These are phyloP conservation scores for Tricholomella constricta DNA, from an alignment of 768 basidiomycete species.

Conservation along the genomic window DNA sequence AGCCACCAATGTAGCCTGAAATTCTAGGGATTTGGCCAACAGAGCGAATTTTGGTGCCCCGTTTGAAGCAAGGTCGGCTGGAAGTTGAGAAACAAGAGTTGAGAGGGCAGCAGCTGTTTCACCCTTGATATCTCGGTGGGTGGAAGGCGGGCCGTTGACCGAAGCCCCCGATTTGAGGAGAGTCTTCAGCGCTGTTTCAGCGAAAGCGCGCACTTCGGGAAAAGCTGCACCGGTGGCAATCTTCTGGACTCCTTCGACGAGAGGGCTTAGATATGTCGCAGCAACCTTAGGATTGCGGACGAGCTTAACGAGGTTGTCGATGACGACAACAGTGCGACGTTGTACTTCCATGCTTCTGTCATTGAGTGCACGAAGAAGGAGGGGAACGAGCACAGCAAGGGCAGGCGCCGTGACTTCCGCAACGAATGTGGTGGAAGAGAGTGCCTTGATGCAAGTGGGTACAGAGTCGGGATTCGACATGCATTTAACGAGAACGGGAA, in stretches of 20 bases:
- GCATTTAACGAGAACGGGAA: constrained; percentile 86
- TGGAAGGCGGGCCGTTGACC: constrained; percentile 64
- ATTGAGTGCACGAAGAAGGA: constrained; percentile 87
- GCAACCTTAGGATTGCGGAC: constrained; percentile 91
- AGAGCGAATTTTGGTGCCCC: constrained; percentile 56
- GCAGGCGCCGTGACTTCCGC: constrained; percentile 97
- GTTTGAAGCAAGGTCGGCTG: constrained; percentile 43
- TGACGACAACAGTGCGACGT: constrained; percentile 90
- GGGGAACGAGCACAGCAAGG: constrained; percentile 91
- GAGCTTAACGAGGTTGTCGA: constrained; percentile 96
- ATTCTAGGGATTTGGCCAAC: constrained; percentile 63
- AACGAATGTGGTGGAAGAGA: constrained; percentile 95
- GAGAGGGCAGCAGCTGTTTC: constrained; percentile 61
- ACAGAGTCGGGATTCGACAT: constrained; percentile 92
- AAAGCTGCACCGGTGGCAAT: constrained; percentile 92
- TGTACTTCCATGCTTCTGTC: constrained; percentile 97
- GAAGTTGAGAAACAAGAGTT: constrained; percentile 62
- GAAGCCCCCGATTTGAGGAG: constrained; percentile 85
- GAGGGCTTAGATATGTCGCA: constrained; percentile 81
- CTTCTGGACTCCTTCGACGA: constrained; percentile 89
- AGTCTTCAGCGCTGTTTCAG: constrained; percentile 66
- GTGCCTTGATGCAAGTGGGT: constrained; percentile 89
- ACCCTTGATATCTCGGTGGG: constrained; percentile 66
- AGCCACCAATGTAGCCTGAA: constrained; percentile 71
- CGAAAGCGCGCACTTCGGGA: constrained; percentile 70